phyloP scores from a whole-genome alignment of 2,329 filamentous ascomycete genomes.

The Pestalotiopsis sp. region DNA sequence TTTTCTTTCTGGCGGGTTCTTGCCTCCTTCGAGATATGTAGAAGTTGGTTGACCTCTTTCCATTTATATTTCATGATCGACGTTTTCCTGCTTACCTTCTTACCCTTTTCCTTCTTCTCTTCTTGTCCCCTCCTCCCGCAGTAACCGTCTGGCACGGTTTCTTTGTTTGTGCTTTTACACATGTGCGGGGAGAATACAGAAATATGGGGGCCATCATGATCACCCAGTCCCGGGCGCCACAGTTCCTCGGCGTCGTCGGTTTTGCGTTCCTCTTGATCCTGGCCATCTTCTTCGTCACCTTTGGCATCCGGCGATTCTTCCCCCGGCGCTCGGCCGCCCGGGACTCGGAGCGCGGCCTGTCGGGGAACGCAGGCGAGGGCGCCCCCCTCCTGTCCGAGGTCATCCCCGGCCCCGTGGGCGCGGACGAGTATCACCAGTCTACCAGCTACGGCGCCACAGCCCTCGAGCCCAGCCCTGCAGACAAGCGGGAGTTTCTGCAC shows the following conservation, averaged over 20 bases:
- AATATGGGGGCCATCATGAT: not conserved
- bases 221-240: not conserved
- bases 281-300: not conserved
- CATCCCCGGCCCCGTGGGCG: not conserved
- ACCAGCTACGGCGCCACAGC: not conserved
- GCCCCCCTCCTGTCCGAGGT: not conserved
- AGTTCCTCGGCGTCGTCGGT: slow-evolving; percentile 1
- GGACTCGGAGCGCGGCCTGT: not conserved
- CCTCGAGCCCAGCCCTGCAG: not conserved
- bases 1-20: not conserved
- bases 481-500: not conserved
- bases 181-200: not conserved
- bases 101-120: not conserved
- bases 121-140: not conserved
- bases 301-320: not conserved
- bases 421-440: not conserved
- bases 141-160: not conserved
- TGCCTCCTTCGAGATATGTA: not conserved
- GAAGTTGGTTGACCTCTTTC: not conserved
- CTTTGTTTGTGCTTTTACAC: not conserved
- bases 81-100: not conserved
- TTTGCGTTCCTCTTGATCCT: not conserved
- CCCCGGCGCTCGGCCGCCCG: not conserved
- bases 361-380: not conserved
- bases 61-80: not conserved